phyloP scores from a whole-genome alignment of 768 basidiomycete species.

The Trametes cubensis region DNA sequence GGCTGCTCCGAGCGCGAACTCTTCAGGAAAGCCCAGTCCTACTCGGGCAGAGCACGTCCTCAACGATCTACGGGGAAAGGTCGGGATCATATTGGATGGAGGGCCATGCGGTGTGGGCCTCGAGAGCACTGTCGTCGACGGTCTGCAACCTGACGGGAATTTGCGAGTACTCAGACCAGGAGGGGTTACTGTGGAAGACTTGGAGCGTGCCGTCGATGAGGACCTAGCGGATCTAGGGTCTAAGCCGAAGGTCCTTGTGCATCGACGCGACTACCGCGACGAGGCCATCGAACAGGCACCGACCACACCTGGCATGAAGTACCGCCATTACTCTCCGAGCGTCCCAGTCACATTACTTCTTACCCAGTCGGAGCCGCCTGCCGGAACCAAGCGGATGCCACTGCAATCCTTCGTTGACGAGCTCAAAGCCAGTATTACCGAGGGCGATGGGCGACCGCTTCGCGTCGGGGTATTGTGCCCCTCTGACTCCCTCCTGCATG shows the following conservation, averaged over 20 bases:
- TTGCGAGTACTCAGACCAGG: slow-evolving; percentile 89
- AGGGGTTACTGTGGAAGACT: slow-evolving; percentile 88
- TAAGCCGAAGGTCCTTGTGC: slow-evolving; percentile 71
- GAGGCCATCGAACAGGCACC: slow-evolving; percentile 73
- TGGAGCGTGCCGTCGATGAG: slow-evolving; percentile 60
- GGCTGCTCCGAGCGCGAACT: slow-evolving; percentile 95
- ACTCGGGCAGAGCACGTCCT: slow-evolving; percentile 86
- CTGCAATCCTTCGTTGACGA: slow-evolving; percentile 46
- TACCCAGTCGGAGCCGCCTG: slow-evolving; percentile 49
- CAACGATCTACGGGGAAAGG: slow-evolving; percentile 74
- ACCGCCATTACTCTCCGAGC: slow-evolving; percentile 92
- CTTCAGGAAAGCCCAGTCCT: slow-evolving; percentile 92
- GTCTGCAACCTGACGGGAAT: slow-evolving; percentile 70
- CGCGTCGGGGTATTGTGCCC: slow-evolving; percentile 74
- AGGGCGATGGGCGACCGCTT: slow-evolving; percentile 23
- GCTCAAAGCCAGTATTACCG: slow-evolving; percentile 39
- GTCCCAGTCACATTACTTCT: slow-evolving; percentile 81
- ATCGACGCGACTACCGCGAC: slow-evolving; percentile 76
- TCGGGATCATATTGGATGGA: slow-evolving; percentile 87
- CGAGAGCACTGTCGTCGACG: slow-evolving; percentile 96
- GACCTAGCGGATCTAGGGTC: slow-evolving; percentile 37
- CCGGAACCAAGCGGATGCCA: slow-evolving; percentile 35
- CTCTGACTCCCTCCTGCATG: slow-evolving; percentile 52
- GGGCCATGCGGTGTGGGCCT: slow-evolving; percentile 87
- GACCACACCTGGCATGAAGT: slow-evolving; percentile 99